Percentiles rank a stretch among this genome's conserved stretches.
phyloP scores from a whole-genome alignment of 371 early-diverging fungal species.

The Chytridiales sp. region DNA sequence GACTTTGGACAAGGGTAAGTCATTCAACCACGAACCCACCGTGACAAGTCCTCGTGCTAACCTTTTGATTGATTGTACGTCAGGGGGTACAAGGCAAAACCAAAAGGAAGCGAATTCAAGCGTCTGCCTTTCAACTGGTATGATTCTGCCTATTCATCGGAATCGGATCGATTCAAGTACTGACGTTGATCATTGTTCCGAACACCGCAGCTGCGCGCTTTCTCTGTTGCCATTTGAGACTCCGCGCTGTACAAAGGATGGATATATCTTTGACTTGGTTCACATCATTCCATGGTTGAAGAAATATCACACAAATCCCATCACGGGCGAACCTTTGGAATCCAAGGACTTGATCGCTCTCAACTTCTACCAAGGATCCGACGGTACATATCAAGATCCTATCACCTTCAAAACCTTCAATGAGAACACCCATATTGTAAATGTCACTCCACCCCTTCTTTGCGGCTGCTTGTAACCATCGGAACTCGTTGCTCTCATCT shows the following conservation, averaged over 20 bases:
- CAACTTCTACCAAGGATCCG: conserved; percentile 76
- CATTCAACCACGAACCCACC: too few species aligned
- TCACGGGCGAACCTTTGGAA: conserved; percentile 78
- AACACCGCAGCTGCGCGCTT: conserved; percentile 63
- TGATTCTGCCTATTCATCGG: background rate
- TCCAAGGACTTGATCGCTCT: conserved; percentile 72
- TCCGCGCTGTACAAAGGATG: conserved; percentile 86
- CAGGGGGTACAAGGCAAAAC: conserved; percentile 41
- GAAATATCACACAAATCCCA: conserved; percentile 80
- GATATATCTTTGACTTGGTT: conserved; percentile 81
- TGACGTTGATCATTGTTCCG: too few species aligned
- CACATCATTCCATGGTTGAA: conserved; percentile 85
- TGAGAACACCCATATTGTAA: conserved; percentile 54
- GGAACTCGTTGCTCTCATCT: background rate
- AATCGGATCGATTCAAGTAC: background rate
- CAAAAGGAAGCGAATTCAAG: conserved; percentile 51
- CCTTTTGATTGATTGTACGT: background rate
- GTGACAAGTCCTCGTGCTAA: background rate
- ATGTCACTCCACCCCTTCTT: too few species aligned
- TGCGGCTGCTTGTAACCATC: too few species aligned
- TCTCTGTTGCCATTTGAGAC: conserved; percentile 83
- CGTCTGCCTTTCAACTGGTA: conserved; percentile 71
- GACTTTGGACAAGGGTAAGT: conserved; percentile 28
- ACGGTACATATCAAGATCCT: conserved; percentile 78
- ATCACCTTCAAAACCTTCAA: conserved; percentile 86